Percentiles rank a stretch among this genome's conserved stretches.
phyloP scores from a whole-genome alignment of 1,139 yeast genomes.

The Candida sanyaensis region DNA sequence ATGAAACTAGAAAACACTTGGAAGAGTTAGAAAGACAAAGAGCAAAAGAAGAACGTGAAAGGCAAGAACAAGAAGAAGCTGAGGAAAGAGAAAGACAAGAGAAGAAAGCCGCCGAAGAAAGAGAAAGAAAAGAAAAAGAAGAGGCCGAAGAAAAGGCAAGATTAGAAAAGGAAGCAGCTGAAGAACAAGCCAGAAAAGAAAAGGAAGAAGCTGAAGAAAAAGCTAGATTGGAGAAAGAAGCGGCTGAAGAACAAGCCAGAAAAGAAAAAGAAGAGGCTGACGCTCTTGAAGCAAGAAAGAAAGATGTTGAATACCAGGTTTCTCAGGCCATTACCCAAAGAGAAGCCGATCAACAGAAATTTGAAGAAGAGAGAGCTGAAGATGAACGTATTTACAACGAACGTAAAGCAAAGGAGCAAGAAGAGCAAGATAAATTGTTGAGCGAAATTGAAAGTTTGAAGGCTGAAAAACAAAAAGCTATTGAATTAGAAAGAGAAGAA shows the following conservation, averaged over 20 bases:
- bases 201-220: slow-evolving; percentile 21
- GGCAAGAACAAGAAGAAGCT: slow-evolving; percentile 30
- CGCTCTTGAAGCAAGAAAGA: slow-evolving; percentile 17
- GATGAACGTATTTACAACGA: slow-evolving; percentile 28
- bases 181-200: slow-evolving; percentile 21
- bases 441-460: slow-evolving; percentile 34
- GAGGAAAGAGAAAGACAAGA: slow-evolving; percentile 31
- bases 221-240: slow-evolving; percentile 17
- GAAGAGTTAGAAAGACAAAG: slow-evolving; percentile 48
- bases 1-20: slow-evolving; percentile 45
- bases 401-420: slow-evolving; percentile 27
- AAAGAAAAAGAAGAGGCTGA: slow-evolving; percentile 11
- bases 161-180: slow-evolving; percentile 28
- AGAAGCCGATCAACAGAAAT: slow-evolving; percentile 29
- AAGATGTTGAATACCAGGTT: slow-evolving; percentile 31
- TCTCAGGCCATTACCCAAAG: slow-evolving; percentile 26
- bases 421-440: slow-evolving; percentile 27
- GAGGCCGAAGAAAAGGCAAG: slow-evolving; percentile 42
- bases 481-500: slow-evolving; percentile 29
- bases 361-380: slow-evolving; percentile 26
- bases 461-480: slow-evolving; percentile 23
- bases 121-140: slow-evolving; percentile 28
- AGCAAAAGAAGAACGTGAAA: slow-evolving; percentile 35
- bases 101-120: slow-evolving; percentile 33
- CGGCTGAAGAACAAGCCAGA: slow-evolving; percentile 17